phyloP scores from a whole-genome alignment of 2,329 filamentous ascomycete genomes.

The Canariomyces notabilis region DNA sequence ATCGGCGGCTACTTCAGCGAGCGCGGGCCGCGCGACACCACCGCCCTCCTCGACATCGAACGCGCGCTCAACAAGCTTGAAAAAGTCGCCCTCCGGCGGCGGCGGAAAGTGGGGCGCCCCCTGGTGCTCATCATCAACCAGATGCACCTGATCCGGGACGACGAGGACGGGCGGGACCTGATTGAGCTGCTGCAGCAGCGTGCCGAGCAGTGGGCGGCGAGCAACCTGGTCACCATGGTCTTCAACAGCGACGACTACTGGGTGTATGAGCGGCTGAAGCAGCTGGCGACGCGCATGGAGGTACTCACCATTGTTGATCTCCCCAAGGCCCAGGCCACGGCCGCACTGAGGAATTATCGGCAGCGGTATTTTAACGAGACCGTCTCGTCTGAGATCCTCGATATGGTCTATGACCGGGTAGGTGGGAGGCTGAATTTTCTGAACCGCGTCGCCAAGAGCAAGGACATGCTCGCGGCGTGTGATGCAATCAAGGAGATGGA shows the following conservation, averaged over 20 bases:
- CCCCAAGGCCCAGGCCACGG: conserved; percentile 69
- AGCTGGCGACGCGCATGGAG: conserved; percentile 90
- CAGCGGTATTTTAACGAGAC: conserved; percentile 66
- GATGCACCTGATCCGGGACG: conserved; percentile 83
- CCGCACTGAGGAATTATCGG: conserved; percentile 75
- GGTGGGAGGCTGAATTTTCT: conserved; percentile 86
- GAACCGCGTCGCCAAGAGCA: conserved; percentile 81
- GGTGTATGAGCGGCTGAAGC: conserved; percentile 93
- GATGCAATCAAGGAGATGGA: conserved; percentile 59
- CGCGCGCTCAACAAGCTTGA: conserved; percentile 96
- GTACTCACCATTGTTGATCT: conserved; percentile 83
- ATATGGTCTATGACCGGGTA: conserved; percentile 78
- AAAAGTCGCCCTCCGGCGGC: conserved; percentile 77
- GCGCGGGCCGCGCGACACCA: conserved; percentile 84
- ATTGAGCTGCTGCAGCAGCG: conserved; percentile 93
- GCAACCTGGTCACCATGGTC: conserved; percentile 83
- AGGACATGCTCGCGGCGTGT: conserved; percentile 74
- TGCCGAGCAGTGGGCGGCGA: conserved; percentile 93
- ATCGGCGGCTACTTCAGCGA: conserved; percentile 96
- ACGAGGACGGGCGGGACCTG: conserved; percentile 87
- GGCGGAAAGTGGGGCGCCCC: conserved; percentile 58
- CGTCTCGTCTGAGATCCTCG: conserved; percentile 51
- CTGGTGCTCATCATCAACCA: conserved; percentile 93
- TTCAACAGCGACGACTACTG: conserved; percentile 98
- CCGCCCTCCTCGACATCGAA: conserved; percentile 89